Conservation (phyloP, 371 early-diverging fungal species). For the Mortierella sp. region DNA sequence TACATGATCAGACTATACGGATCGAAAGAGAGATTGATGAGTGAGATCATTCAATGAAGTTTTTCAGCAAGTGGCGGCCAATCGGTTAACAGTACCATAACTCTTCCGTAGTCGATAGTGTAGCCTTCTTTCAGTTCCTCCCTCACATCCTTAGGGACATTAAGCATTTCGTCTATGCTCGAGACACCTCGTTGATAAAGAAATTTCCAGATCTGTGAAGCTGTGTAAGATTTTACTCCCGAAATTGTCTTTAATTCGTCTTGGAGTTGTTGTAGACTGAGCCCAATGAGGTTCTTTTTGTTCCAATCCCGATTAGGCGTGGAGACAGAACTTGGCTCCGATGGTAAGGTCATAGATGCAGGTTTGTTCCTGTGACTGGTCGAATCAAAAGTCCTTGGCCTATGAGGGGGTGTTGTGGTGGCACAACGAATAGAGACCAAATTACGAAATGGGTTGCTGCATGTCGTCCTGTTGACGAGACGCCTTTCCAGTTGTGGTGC, state of each 20-base stretch:
- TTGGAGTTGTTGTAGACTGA: constrained; percentile 58
- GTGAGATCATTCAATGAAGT: background rate
- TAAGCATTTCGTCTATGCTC: constrained; percentile 75
- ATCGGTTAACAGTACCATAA: constrained; percentile 60
- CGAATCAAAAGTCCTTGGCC: constrained; percentile 45
- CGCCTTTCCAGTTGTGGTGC: constrained; percentile 1
- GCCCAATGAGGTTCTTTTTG: constrained; percentile 66
- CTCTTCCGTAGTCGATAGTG: constrained; percentile 70
- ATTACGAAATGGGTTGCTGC: constrained; percentile 3
- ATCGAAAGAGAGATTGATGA: background rate
- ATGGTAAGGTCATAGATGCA: background rate
- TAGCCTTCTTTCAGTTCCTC: constrained; percentile 63
- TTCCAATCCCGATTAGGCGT: constrained; percentile 39
- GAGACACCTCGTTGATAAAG: constrained; percentile 71
- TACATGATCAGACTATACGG: constrained; percentile 30
- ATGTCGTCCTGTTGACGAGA: constrained; percentile 4
- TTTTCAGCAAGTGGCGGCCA: background rate
- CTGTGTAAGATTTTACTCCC: constrained; percentile 63
- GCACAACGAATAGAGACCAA: constrained; percentile 3
- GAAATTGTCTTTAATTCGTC: constrained; percentile 52
- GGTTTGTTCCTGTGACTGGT: constrained; percentile 45
- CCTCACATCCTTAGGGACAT: constrained; percentile 67
- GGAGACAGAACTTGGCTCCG: background rate
- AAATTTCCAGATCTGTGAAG: constrained; percentile 74
- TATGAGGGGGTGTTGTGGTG: background rate